phyloP scores from a whole-genome alignment of 2,329 filamentous ascomycete species.

The Waltergamsia citrina region DNA sequence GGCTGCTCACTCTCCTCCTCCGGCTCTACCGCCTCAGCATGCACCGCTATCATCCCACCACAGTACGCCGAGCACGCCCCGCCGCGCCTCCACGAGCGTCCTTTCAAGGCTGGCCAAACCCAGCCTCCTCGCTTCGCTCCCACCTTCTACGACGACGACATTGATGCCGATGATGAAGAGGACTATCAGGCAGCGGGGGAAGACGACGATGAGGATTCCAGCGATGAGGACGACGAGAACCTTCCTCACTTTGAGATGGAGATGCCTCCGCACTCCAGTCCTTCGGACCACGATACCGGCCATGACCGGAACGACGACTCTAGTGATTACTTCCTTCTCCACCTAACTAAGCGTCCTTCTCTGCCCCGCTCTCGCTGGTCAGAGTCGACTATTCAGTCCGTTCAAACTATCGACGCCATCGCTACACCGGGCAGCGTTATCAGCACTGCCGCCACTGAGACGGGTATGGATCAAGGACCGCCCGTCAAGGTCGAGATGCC shows the following conservation, averaged over 20 bases:
- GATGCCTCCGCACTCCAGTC: slow-evolving; percentile 17
- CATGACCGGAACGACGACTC: slow-evolving; percentile 14
- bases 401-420: slow-evolving; percentile 13
- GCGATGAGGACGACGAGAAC: slow-evolving; percentile 13
- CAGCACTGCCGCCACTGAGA: slow-evolving; percentile 6
- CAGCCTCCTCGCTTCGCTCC: slow-evolving; percentile 8
- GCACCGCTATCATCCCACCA: slow-evolving; percentile 9
- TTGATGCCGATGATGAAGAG: slow-evolving; percentile 1
- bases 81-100: slow-evolving; percentile 23
- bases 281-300: slow-evolving; percentile 12
- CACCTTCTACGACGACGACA: slow-evolving; percentile 15
- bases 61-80: slow-evolving; percentile 26
- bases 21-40: slow-evolving; percentile 17
- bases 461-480: slow-evolving; percentile 6
- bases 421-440: slow-evolving; percentile 9
- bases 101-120: slow-evolving; percentile 14
- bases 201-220: slow-evolving; percentile 9
- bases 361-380: slow-evolving; percentile 30
- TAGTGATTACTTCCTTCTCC: slow-evolving; percentile 22
- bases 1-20: slow-evolving; percentile 23
- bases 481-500: slow-evolving; percentile 11
- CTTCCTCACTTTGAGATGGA: slow-evolving; percentile 12
- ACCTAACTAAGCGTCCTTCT: slow-evolving; percentile 16
- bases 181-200: not conserved
- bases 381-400: slow-evolving; percentile 27